Percentiles rank a stretch among this genome's conserved stretches.
These are phyloP conservation scores for Candida qinlingensis DNA, from an alignment of 805 yeast genomes.

Conservation along the genomic window DNA sequence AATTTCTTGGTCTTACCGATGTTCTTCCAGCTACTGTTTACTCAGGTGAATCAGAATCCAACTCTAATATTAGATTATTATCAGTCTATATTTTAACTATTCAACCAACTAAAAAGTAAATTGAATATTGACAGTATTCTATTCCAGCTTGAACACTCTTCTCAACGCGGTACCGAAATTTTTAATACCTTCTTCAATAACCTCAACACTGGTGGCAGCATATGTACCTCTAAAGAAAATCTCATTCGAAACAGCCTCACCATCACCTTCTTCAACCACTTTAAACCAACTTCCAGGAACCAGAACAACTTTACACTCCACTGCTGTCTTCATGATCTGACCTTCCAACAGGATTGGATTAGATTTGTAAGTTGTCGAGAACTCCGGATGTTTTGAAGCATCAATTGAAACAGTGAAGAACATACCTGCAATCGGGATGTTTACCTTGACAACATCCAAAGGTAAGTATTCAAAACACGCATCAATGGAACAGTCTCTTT, in stretches of 20 bases:
- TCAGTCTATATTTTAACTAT: too few species aligned
- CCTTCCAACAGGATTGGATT: constrained; percentile 59
- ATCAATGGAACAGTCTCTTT: constrained; percentile 83
- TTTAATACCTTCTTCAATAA: neutral
- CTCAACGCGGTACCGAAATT: neutral
- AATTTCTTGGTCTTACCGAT: too few species aligned
- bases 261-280: neutral
- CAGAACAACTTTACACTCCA: neutral
- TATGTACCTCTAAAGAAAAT: neutral
- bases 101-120: too few species aligned
- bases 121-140: too few species aligned
- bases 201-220: neutral
- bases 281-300: constrained; percentile 2
- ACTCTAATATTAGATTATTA: too few species aligned
- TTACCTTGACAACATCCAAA: constrained; percentile 32
- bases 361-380: constrained; percentile 41
- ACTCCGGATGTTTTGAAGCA: constrained; percentile 75
- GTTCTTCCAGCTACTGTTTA: too few species aligned
- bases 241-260: neutral
- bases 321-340: neutral
- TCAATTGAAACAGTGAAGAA: constrained; percentile 72
- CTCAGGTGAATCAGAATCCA: too few species aligned
- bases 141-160: neutral
- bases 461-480: constrained; percentile 59
- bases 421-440: constrained; percentile 82